Base-by-base conservation (phyloP, 1,139 yeast genomes). In the Citeromyces hawaiiensis region DNA sequence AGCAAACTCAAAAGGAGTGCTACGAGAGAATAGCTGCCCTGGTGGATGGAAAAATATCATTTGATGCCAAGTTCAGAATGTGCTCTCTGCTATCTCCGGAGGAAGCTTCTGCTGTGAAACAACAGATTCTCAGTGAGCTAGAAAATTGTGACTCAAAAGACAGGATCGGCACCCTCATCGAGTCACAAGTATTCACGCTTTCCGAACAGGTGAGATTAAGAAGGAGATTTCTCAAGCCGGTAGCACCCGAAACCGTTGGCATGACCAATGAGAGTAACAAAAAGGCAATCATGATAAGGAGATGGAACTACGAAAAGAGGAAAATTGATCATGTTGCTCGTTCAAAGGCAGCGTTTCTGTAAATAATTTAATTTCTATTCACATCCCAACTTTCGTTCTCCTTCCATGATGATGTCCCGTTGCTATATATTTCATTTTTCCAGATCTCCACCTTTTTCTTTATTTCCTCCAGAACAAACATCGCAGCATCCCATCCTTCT, bases 231-330 rank as follows among this genome's bases (percentile, higher is more conserved):
- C 49, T 68, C 43, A 66, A 62, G 46, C 63, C 68, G 6, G 60
- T 67, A 7, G 44, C 55, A 36, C 60, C 66, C 2, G 64, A 61
- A 45, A 43, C 51, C 19, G 45, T 46, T 31, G 48, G 49, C 18
- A 40, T 48, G 11, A 45, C 46, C 32, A 41, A 44, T n/a, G 54
- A 54, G 39, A 49, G 54, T 42, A 55, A 55, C 38, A 55, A 60
- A 50, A 54, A 48, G 41, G 59, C 57, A 32, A 56, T 56, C 41
- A 55, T 57, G 30, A 56, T 65, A 41, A 65, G 61, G 47, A 67
- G 71, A 44, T 75, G 74, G 69, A 70, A 74, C 50, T 63, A 72
- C 45, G 64, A 59, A 29, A 59, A 56, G 40, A 55, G 66, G 43
- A 61, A 56, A 44, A 61, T 70, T 27, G 72, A 70, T 35, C 52